Evolutionary conservation across 140 eudicot genomes (phyloP), one percentile per base, ranked within the genome.

Genomic region (Bidens hawaiensis): DNA sequence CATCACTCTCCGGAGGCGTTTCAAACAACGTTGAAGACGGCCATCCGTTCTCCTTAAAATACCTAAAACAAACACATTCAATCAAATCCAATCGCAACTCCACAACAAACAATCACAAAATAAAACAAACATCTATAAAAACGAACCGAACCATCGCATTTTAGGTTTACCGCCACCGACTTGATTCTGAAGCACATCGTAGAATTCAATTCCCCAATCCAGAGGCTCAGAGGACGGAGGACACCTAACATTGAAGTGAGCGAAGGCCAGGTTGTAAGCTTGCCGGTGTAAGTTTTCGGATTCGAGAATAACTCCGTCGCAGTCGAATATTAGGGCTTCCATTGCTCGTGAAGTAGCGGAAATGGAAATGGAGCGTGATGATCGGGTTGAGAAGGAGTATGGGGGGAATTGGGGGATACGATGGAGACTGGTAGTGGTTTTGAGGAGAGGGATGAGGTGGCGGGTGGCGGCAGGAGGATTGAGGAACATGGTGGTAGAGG

Each of bases 151-250:
- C 97, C 96, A 90, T 54, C 98, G 81, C 97, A 93, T 93, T 78
- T 93, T 93, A 17, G 99, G 99, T 77, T 93, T 93, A n/a, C 99
- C 99, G 1, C 97, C 99, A 4, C 99, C 99, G 43, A 93, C 53
- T 33, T 63, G 90, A 45, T 93, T 93, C 90, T 93, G 99, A n/a
- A 93, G 74, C 36, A 65, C 90, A 26, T 93, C 99, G 53, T 93
- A 93, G 61, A 93, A 93, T 16, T 85, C 82, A 34, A 65, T 61
- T 40, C 64, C 71, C 99, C 99, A 93, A 67, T 85, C 55, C 46
- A 93, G 95, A 27, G 86, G 70, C 33, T 73, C 62, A 57, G 78
- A 11, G 22, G 45, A 47, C 3, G 82, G 64, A 64, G 96, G 84
- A 60, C 95, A 85, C 4, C 83, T 67, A 6, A 93, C 97, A 64